Percentiles rank a stretch among this genome's conserved stretches.
Evolutionary conservation across 2,329 filamentous ascomycete genomes (phyloP).

Genomic region (Hymenoscyphus infarciens): DNA sequence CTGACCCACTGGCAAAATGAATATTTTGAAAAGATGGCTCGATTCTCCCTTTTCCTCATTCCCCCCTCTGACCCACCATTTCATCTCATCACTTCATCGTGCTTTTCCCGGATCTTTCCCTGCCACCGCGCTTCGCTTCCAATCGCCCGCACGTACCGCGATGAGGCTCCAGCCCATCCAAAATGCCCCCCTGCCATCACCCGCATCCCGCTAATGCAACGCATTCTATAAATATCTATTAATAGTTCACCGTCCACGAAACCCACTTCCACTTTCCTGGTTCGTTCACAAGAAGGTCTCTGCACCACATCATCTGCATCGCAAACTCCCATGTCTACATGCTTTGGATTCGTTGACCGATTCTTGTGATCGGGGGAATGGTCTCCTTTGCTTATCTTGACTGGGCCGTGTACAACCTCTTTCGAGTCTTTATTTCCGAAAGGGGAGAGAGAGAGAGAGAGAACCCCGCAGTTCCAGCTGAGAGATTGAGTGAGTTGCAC

Average conservation of each 20-base stretch:
- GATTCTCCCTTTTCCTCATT: not conserved
- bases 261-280: not conserved
- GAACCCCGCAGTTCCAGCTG: too few relatives aligned
- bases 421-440: too few relatives aligned
- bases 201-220: conserved; percentile 8
- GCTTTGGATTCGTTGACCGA: not conserved
- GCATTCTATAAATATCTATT: conserved; percentile 12
- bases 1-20: too few relatives aligned
- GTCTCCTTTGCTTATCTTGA: not conserved
- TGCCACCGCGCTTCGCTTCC: conserved; percentile 2
- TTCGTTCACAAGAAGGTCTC: not conserved
- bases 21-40: too few relatives aligned
- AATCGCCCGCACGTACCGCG: conserved; percentile 1
- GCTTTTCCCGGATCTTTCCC: not conserved
- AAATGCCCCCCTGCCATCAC: not conserved
- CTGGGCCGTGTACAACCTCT: too few relatives aligned
- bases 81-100: not conserved
- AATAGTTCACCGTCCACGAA: conserved; percentile 4
- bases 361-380: not conserved
- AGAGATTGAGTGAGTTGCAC: too few relatives aligned
- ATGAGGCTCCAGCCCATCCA: conserved; percentile 1
- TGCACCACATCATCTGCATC: conserved; percentile 2
- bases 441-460: too few relatives aligned
- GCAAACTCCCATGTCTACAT: not conserved
- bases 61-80: not conserved